Conservation (phyloP, 768 basidiomycete species). For the Cystofilobasidium ferigula region DNA sequence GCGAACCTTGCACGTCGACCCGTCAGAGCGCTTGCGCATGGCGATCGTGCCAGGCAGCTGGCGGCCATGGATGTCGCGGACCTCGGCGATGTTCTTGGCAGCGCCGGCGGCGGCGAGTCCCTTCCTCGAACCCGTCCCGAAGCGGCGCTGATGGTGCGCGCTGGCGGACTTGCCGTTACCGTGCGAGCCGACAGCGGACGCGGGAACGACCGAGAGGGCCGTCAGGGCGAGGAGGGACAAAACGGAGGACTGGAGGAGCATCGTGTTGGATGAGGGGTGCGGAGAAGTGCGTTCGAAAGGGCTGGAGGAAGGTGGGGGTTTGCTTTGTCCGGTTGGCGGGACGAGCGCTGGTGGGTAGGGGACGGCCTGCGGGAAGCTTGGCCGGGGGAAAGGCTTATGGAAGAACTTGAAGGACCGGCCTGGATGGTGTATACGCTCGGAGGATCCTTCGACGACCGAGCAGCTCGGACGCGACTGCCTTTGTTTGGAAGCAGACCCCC, state of each 20-base stretch:
- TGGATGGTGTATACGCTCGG: too few species aligned
- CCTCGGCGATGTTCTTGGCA: not conserved
- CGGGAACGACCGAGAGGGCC: not conserved
- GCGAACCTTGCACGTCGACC: slow-evolving; percentile 17
- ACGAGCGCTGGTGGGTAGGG: too few species aligned
- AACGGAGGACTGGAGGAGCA: not conserved
- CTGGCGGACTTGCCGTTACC: not conserved
- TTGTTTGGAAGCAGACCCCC: too few species aligned
- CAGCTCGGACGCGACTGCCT: too few species aligned
- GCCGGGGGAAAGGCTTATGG: too few species aligned
- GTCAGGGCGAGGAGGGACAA: slow-evolving; percentile 1
- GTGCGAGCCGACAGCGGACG: not conserved
- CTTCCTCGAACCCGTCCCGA: not conserved
- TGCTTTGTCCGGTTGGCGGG: not conserved
- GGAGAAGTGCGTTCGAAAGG: not conserved
- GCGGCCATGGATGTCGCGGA: slow-evolving; percentile 17
- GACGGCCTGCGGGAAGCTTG: too few species aligned
- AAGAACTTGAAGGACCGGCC: too few species aligned
- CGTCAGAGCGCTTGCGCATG: slow-evolving; percentile 21
- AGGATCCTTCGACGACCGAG: too few species aligned
- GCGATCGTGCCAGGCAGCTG: slow-evolving; percentile 18
- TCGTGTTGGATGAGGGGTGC: not conserved
- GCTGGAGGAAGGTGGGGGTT: too few species aligned
- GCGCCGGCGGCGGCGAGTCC: not conserved
- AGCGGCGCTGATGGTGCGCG: slow-evolving; percentile 1